These are phyloP conservation scores for Litsea cubeba DNA, from an alignment of 164 flowering plant species.

Conservation along the genomic window DNA sequence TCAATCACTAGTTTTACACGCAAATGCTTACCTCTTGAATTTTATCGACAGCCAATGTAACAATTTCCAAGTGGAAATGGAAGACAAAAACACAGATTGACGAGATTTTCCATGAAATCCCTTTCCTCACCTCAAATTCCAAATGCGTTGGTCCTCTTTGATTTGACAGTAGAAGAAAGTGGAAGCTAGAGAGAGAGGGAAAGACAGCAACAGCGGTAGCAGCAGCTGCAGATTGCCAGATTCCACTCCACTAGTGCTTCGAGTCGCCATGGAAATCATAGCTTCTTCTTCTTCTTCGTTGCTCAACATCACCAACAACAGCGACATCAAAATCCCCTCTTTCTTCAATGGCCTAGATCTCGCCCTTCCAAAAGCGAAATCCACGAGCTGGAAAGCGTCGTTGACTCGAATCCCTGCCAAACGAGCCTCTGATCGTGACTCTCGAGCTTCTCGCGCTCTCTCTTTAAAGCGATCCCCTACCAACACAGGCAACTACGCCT, in stretches of 20 bases:
- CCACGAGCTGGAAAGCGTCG: conserved; percentile 2
- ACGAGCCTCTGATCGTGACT: not conserved
- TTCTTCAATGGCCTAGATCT: not conserved
- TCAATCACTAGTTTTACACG: too few relatives aligned
- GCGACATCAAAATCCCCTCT: not conserved
- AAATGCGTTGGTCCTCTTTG: not conserved
- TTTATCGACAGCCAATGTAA: too few relatives aligned
- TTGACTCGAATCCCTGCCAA: conserved; percentile 2
- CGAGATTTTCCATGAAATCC: too few relatives aligned
- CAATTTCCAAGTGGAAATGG: not conserved
- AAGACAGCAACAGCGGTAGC: not conserved
- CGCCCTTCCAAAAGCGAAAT: not conserved
- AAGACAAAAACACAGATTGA: not conserved
- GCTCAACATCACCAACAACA: not conserved
- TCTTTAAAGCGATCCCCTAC: not conserved
- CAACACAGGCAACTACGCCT: not conserved
- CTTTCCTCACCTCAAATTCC: too few relatives aligned
- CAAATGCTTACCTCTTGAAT: too few relatives aligned
- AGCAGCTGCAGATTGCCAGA: not conserved
- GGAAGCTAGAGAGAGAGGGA: not conserved
- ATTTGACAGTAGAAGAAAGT: not conserved
- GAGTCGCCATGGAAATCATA: conserved; percentile 4
- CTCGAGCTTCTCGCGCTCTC: conserved; percentile 1
- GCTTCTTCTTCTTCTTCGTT: not conserved
- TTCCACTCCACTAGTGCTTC: not conserved